Evolutionary conservation across 345 rosid genomes (phyloP), one percentile per base, ranked within the genome.

Genomic region (Bretschneidera sinensis): DNA sequence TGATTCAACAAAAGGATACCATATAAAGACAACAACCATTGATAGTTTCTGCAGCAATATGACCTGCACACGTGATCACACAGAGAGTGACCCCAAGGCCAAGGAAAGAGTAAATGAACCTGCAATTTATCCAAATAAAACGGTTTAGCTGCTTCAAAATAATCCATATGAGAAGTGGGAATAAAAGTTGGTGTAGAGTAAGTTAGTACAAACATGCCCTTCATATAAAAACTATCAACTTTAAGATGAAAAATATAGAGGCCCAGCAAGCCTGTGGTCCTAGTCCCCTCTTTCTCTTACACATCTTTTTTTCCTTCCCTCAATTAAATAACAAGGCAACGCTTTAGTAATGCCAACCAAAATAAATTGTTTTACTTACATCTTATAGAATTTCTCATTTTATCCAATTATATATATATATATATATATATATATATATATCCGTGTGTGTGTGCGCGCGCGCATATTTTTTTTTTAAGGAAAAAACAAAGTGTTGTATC

Each of bases 21-120:
- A 85, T 60, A 78, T 79, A 94, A 73, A 94, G 91, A 80, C 95
- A 94, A 70, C 88, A 88, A 54, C 91, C 87, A 65, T 84, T 83
- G 19, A 78, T 85, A 63, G 96, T 94, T 68, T 82, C 92, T 43
- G 96, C 92, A 66, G 91, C 95, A 69, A 86, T 73, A 71, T 94
- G 99, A 17, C 97, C 97, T 13, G 75, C 70, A 71, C 91, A 83
- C 66, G 96, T 80, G 71, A 90, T 75, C 55, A 83, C 65, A 72
- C 95, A 85, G 55, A 94, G 71, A 73, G 69, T 24, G 20, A 81
- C 68, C 17, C 97, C 96, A 34, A 81, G 77, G 52, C 87, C 85
- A 70, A 94, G 86, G 71, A 82, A 75, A 28, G 84, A 53, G 79
- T 81, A 90, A 54, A 90, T 83, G 76, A 90, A 90, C 95, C 96